phyloP scores from a whole-genome alignment of 2,329 filamentous ascomycete genomes.

The Rhynchosporium graminicola region DNA sequence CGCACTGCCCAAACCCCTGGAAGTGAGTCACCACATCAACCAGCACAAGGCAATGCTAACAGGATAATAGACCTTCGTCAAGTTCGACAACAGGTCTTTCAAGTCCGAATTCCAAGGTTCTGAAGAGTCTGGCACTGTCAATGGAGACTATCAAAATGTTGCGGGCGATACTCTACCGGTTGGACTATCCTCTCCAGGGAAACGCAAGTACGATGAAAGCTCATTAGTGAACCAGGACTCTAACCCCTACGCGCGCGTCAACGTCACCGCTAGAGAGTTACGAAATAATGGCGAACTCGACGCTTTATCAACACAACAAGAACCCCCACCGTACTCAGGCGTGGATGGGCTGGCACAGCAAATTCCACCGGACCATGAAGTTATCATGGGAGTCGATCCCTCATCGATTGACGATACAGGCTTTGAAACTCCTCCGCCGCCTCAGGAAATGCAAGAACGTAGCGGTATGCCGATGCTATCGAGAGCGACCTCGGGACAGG shows the following conservation, averaged over 20 bases:
- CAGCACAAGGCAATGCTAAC: constrained; percentile 18
- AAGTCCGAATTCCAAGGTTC: constrained; percentile 46
- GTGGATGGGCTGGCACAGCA: background rate
- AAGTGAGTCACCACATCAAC: constrained; percentile 36
- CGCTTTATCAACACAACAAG: background rate
- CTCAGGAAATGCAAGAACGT: constrained; percentile 38
- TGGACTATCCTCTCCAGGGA: constrained; percentile 31
- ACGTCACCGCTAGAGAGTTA: constrained; percentile 21
- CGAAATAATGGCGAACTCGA: constrained; percentile 4
- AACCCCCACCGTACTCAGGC: background rate
- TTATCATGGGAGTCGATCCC: constrained; percentile 36
- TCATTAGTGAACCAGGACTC: constrained; percentile 24
- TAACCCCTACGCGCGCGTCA: constrained; percentile 16
- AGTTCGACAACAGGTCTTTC: constrained; percentile 54
- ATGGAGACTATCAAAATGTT: constrained; percentile 16
- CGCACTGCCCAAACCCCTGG: constrained; percentile 45
- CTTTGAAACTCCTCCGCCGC: background rate
- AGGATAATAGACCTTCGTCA: constrained; percentile 48
- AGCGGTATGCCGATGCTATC: constrained; percentile 31
- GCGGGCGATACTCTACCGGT: constrained; percentile 17
- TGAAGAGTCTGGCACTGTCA: constrained; percentile 20
- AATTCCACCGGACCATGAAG: constrained; percentile 19
- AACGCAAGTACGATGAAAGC: constrained; percentile 35
- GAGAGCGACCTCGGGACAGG: constrained; percentile 16
- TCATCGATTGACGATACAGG: constrained; percentile 13